A percentile compares a stretch with the other conserved stretches of the same genome.
These are phyloP conservation scores for Dothidotthia symphoricarpi DNA, from an alignment of 2,329 filamentous ascomycete genomes.

Conservation along the genomic window DNA sequence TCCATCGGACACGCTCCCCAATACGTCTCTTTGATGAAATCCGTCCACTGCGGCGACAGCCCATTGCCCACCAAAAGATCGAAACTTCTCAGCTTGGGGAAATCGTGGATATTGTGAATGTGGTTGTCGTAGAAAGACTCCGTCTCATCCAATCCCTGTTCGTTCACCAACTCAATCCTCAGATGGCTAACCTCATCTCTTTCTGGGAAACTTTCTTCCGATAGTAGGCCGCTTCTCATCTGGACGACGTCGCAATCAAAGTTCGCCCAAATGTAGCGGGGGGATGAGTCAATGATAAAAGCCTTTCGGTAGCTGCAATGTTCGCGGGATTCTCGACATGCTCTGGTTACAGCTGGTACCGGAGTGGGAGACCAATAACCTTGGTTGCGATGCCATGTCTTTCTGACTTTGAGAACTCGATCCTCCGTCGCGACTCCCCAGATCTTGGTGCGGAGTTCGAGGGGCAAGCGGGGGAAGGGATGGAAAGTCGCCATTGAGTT, in stretches of 20 bases:
- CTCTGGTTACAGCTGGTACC: conserved; percentile 5
- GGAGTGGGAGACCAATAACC: conserved; percentile 2
- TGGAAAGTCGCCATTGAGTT: conserved; percentile 6
- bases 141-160: not conserved
- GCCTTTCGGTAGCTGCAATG: conserved; percentile 6
- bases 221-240: not conserved
- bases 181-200: not conserved
- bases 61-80: conserved; percentile 1
- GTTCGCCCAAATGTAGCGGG: conserved; percentile 9
- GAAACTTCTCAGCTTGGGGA: not conserved
- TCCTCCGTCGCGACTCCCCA: conserved; percentile 4
- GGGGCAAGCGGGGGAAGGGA: conserved; percentile 7
- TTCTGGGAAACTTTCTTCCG: not conserved
- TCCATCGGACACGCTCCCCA: conserved; percentile 3
- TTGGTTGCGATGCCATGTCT: no score
- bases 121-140: conserved; percentile 1
- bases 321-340: conserved; percentile 9
- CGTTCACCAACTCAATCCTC: not conserved
- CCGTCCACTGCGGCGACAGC: not conserved
- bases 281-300: not conserved
- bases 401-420: conserved; percentile 5
- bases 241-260: conserved; percentile 9
- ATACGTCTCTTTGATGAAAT: not conserved
- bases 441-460: conserved; percentile 7
- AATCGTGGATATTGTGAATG: not conserved